Evolutionary conservation across 2,329 filamentous ascomycete species (phyloP).

Genomic region (Venturia oleaginea): DNA sequence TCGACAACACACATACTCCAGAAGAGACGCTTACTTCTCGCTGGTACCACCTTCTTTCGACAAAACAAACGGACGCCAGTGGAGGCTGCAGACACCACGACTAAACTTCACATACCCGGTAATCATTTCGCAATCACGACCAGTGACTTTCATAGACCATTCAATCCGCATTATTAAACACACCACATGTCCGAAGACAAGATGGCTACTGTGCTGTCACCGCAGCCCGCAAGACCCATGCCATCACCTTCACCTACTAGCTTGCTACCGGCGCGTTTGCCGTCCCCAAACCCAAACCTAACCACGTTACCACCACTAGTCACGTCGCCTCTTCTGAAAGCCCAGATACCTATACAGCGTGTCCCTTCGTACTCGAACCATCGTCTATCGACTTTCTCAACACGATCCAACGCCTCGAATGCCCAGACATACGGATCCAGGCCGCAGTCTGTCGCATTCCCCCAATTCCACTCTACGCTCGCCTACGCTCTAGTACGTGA

Average conservation of each 20-base stretch:
- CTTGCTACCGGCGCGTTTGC: conserved; percentile 19
- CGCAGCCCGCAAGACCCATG: conserved; percentile 1
- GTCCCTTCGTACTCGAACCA: conserved; percentile 68
- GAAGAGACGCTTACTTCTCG: background rate
- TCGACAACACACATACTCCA: background rate
- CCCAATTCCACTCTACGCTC: conserved; percentile 75
- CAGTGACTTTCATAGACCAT: background rate
- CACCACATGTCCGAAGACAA: background rate
- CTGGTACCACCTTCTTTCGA: background rate
- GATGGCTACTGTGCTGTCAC: conserved; percentile 11
- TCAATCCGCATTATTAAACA: background rate
- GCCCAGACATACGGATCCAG: conserved; percentile 49
- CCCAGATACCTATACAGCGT: conserved; percentile 42
- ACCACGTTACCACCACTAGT: conserved; percentile 40
- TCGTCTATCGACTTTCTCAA: conserved; percentile 64
- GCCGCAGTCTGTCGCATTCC: conserved; percentile 72
- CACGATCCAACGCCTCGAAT: conserved; percentile 10
- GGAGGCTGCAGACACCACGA: background rate
- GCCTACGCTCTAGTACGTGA: conserved; percentile 87
- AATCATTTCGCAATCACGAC: background rate
- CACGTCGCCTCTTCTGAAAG: conserved; percentile 42
- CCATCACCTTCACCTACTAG: conserved; percentile 19
- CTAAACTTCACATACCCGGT: background rate
- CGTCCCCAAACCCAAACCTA: conserved; percentile 25
- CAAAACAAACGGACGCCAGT: background rate